Base-by-base conservation (phyloP, 257 asterid species). In the Voacanga thouarsii region DNA sequence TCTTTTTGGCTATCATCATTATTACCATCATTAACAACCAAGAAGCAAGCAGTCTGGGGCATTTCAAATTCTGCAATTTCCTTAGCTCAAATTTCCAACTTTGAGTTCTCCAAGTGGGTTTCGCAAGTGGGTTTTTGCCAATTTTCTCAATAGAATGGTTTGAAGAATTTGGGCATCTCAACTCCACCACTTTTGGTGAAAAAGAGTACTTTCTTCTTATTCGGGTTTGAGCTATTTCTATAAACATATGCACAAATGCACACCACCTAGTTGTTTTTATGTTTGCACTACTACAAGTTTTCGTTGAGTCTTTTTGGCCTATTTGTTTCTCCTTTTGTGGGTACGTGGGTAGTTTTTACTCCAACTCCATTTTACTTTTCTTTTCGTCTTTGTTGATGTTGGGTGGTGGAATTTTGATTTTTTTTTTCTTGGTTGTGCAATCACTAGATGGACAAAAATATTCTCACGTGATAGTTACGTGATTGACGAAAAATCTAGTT, bases 91-190 rank as follows among this genome's bases (percentile, higher is more conserved):
- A 75, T 67, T 80, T 82, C 90, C 37, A 84, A 83, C 75, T 61
- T 88, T 83, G 86, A 76, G 37, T 84, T 87, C 49, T 74, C 80
- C 80, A 86, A 83, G 56, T 84, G 84, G 83, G 65, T 81, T 33
- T 86, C 87, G 76, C 90, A 81, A 63, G 75, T 84, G 92, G 91
- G 96, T 61, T 78, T 84, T n/a, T n/a, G 83, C 82, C 81, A 84
- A 14, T 89, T 87, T 74, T 55, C 89, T 60, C 93, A 89, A 74
- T 95, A 97, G 97, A 88, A 78, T 79, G 97, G 97, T n/a, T 87
- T 93, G 66, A 95, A 80, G 92, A 84, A 73, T 19, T 41, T 82
- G 37, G 86, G 88, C 75, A 60, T 84, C 84, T 85, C 92, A 57
- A 83, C 82, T 82, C 84, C 91, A 18, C 88, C 6, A 37, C 81